These are phyloP conservation scores for Calamus simplicifolius DNA, from an alignment of 176 grass and related monocot species.

Conservation along the genomic window DNA sequence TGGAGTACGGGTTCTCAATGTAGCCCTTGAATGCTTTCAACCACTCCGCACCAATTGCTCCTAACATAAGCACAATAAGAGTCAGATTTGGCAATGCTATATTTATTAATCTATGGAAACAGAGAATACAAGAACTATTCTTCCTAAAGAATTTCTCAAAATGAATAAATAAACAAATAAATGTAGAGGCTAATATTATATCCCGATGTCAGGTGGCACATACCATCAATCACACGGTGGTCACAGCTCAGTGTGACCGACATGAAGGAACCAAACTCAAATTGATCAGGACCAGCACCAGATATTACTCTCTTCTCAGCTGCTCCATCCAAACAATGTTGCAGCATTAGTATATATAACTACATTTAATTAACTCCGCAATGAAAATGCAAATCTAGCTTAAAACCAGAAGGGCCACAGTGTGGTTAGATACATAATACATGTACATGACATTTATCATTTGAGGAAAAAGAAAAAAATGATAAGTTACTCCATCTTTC, in stretches of 20 bases:
- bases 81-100: not conserved
- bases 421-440: too few relatives aligned
- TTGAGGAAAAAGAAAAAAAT: too few relatives aligned
- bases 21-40: slow-evolving; percentile 92
- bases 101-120: not conserved
- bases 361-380: not conserved
- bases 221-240: slow-evolving; percentile 97
- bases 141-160: too few relatives aligned
- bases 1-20: slow-evolving; percentile 82
- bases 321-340: slow-evolving; percentile 15
- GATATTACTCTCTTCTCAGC: slow-evolving; percentile 92
- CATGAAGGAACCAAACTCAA: slow-evolving; percentile 92
- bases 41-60: slow-evolving; percentile 85
- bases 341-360: not conserved
- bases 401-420: too few relatives aligned
- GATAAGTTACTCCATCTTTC: too few relatives aligned
- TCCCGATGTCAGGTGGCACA: not conserved
- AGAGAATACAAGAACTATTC: too few relatives aligned
- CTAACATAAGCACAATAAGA: slow-evolving; percentile 19
- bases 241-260: slow-evolving; percentile 90
- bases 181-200: too few relatives aligned
- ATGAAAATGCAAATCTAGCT: too few relatives aligned
- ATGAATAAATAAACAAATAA: too few relatives aligned
- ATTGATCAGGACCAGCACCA: slow-evolving; percentile 47
- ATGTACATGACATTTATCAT: too few relatives aligned